Percentiles rank a stretch among this genome's conserved stretches.
These are phyloP conservation scores for Stemphylium lycopersici DNA, from an alignment of 2,329 filamentous ascomycete species.

Conservation along the genomic window DNA sequence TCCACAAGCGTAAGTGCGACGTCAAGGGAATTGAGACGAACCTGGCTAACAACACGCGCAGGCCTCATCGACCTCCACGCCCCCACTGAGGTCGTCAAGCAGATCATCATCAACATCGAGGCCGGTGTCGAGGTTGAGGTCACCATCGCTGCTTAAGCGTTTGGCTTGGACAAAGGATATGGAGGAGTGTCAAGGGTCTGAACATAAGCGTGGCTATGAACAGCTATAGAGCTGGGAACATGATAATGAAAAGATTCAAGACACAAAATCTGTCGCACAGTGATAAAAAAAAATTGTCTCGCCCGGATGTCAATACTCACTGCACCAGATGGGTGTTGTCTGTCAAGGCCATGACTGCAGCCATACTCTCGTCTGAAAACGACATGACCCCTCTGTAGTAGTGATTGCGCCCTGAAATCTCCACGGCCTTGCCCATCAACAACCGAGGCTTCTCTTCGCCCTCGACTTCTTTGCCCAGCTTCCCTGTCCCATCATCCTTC, in stretches of 20 bases:
- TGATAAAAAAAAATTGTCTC: not conserved
- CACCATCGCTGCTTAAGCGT: conserved; percentile 78
- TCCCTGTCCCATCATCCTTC: not conserved
- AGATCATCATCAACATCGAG: conserved; percentile 96
- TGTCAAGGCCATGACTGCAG: not conserved
- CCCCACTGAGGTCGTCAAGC: conserved; percentile 96
- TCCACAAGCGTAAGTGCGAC: conserved; percentile 80
- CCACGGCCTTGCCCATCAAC: not conserved
- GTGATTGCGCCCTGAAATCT: not conserved
- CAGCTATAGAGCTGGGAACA: conserved; percentile 30
- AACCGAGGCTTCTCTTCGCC: too few species aligned
- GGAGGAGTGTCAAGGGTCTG: conserved; percentile 17
- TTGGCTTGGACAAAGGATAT: conserved; percentile 17
- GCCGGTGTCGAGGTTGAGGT: conserved; percentile 93
- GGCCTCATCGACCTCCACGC: conserved; percentile 93
- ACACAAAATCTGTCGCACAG: not conserved
- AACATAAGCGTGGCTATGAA: conserved; percentile 32
- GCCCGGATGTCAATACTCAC: not conserved
- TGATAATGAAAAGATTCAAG: conserved; percentile 33
- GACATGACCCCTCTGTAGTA: not conserved
- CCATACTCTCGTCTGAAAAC: not conserved
- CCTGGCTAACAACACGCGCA: conserved; percentile 8
- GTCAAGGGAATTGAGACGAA: not conserved
- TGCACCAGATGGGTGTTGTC: not conserved
- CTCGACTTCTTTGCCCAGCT: not conserved